Evolutionary conservation across 306 rosid species (phyloP).

Genomic region (Vicia faba): DNA sequence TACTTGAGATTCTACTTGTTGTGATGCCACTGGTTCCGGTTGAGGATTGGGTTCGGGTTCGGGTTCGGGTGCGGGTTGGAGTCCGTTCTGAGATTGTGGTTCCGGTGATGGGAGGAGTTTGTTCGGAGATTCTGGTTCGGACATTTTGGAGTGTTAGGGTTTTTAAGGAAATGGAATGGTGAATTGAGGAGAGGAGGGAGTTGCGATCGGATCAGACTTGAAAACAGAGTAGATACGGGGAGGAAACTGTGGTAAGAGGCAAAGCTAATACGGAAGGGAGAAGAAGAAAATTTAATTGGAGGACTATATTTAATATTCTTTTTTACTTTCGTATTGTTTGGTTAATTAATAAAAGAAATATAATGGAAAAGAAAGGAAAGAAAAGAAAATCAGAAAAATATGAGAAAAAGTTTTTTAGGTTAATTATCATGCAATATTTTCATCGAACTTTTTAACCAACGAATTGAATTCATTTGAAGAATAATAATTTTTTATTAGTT

Average conservation of each 20-base stretch:
- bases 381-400: too few relatives aligned
- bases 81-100: slow-evolving; percentile 28
- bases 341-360: too few relatives aligned
- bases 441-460: too few relatives aligned
- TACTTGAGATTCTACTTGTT: neutral
- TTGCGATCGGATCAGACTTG: slow-evolving; percentile 5
- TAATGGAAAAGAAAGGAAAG: too few relatives aligned
- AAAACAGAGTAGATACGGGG: neutral
- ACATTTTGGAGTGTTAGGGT: slow-evolving; percentile 35
- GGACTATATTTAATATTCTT: neutral
- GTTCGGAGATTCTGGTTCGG: slow-evolving; percentile 39
- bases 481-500: too few relatives aligned
- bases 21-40: slow-evolving; percentile 2
- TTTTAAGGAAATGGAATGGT: neutral
- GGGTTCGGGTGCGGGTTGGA: slow-evolving; percentile 12
- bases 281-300: neutral
- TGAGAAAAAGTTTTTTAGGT: too few relatives aligned
- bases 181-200: slow-evolving; percentile 6
- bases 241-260: slow-evolving; percentile 1
- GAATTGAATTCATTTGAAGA: too few relatives aligned
- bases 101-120: slow-evolving; percentile 24
- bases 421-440: too few relatives aligned
- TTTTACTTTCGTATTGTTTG: too few relatives aligned
- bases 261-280: neutral
- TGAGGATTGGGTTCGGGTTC: neutral